Evolutionary conservation across 2,329 filamentous ascomycete species (phyloP), one percentile per base, ranked within the genome.

Genomic region (Sclerotinia spermophila): DNA sequence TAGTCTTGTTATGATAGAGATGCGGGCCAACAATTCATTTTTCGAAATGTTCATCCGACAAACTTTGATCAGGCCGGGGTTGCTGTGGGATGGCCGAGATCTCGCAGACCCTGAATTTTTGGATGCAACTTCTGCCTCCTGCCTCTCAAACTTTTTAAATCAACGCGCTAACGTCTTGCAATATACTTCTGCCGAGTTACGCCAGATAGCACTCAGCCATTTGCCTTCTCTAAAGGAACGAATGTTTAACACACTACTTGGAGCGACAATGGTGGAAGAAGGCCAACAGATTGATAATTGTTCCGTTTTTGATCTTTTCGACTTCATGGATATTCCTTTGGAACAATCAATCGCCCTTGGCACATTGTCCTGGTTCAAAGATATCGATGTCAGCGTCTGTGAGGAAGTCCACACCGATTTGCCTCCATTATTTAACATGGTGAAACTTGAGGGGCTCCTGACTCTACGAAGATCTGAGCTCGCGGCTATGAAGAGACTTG

Each of bases 241-340:
- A 10, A 87, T 92, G 6, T 87, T 90, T 61, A 88, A 89, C 72
- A 88, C 93, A 0, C 83, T 98, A n/a, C 88, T 94, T 58, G 96
- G 96, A 7, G 89, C 91, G 56, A 88, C 93, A 11, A 84, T 87
- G 17, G 83, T 89, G 27, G 86, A 90, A 21, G 88, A 87, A 71
- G 90, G 90, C 62, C 87, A 92, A 68, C 83, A 88, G 7, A 83
- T 91, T 51, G 72, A 82, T 40, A 91, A 93, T 71, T 86, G 90
- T 0, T 94, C 92, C 5, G 86, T 98, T 10, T 97, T 98, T 77
- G 94, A 97, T 74, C 85, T 98, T 33, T 96, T 97, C 76, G 96
- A 99, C 81, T 98, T 98, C 77, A 86, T 96, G 72, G 89, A 92
- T 72, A 80, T 91, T 17, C 84, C 87, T 62, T 83, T 89, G 0